Evolutionary conservation across 148 eudicot genomes (phyloP), one percentile per base, ranked within the genome.

Genomic region (Spergularia marina): DNA sequence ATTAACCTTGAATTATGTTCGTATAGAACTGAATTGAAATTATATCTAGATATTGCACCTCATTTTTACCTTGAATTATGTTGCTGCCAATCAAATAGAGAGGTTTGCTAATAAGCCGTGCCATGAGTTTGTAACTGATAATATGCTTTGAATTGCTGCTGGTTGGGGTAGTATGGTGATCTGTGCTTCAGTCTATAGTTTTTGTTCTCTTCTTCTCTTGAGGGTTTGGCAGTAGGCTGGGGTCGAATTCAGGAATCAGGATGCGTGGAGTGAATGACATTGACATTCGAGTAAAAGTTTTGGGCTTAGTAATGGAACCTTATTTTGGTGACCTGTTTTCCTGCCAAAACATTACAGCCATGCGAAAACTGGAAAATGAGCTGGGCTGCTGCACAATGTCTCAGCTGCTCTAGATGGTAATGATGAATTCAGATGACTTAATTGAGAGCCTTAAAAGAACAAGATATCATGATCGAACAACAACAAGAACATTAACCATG

Each of bases 261-360:
- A 63, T 63, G 15, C 44, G 3, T 65, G n/a, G 36, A 30, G 36
- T 30, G 36, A 30, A 3, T 30, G 36, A 30, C 36, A 30, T 65
- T 65, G 53, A 66, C 70, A 67, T 68, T 68, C 20, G 36, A 40
- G 17, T 49, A 16, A 41, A 68, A 16, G 20, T 68, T 51, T 51
- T 10, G 25, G 53, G 12, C n/a, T 23, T 66, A 66, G 30, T 51
- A 53, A 25, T 47, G 71, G 36, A 68, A 36, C 30, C 36, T 49
- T 18, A 20, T 68, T n/a, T 17, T 41, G 5, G 10, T 18, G 12
- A 20, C 71, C 34, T 13, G 15, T 65, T 34, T 67, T n/a, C 2
- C 34, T 67, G 12, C 12, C 6, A 1, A 40, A 40, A 12, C 53
- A 5, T 41, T 34, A 14, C 0, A 5, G 20, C 8, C 21, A 57